A percentile compares a stretch with the other conserved stretches of the same genome.
Conservation (phyloP, 2,329 filamentous ascomycete species). For the Beauveria varroae region DNA sequence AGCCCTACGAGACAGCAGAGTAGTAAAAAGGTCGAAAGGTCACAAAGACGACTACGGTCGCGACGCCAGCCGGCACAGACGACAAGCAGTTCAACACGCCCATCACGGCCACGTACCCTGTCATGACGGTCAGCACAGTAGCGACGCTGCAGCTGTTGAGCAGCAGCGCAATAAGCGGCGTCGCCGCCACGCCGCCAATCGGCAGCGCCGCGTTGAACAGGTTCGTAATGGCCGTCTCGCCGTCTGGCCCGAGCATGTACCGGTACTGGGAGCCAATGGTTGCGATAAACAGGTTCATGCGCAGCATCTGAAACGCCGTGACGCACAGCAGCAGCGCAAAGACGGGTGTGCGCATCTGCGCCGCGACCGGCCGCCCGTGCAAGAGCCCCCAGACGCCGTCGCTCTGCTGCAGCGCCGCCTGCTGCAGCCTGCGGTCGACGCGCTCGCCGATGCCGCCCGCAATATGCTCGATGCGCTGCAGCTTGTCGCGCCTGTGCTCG, state of each 20-base stretch:
- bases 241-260: slow-evolving; percentile 52
- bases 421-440: slow-evolving; percentile 41
- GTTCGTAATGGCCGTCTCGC: slow-evolving; percentile 28
- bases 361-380: slow-evolving; percentile 54
- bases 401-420: slow-evolving; percentile 47
- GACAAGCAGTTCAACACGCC: slow-evolving; percentile 57
- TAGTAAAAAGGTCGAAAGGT: slow-evolving; percentile 71
- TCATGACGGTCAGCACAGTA: slow-evolving; percentile 28
- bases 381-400: slow-evolving; percentile 67
- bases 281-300: slow-evolving; percentile 66
- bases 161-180: slow-evolving; percentile 64
- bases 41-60: slow-evolving; percentile 61
- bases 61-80: slow-evolving; percentile 54
- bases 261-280: slow-evolving; percentile 64
- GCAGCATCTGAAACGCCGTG: slow-evolving; percentile 50
- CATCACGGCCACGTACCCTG: slow-evolving; percentile 25
- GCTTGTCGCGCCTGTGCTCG: slow-evolving; percentile 45
- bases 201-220: slow-evolving; percentile 49
- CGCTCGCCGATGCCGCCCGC: slow-evolving; percentile 50
- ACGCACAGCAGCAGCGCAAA: slow-evolving; percentile 64
- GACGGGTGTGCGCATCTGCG: slow-evolving; percentile 63
- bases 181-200: slow-evolving; percentile 58
- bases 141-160: slow-evolving; percentile 60
- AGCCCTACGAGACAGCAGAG: slow-evolving; percentile 56
- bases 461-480: slow-evolving; percentile 56